Evolutionary conservation across 139 green algal genomes (phyloP).

Genomic region (Chlorella sp.): DNA sequence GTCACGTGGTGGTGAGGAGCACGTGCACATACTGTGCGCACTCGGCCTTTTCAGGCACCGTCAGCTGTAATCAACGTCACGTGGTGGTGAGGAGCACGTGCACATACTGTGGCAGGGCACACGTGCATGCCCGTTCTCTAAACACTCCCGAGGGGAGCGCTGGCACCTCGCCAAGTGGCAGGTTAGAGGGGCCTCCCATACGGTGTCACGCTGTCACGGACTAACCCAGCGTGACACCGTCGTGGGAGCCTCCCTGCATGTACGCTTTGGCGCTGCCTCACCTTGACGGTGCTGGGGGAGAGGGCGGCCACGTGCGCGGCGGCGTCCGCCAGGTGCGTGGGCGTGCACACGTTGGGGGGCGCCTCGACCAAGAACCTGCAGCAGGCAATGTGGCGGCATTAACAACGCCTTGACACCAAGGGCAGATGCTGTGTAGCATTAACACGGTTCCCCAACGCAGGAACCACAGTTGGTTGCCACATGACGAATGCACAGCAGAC

Average conservation of each 20-base stretch:
- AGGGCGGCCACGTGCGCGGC: slow-evolving; percentile 54
- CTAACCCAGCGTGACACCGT: too few species aligned
- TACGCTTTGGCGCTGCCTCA: too few species aligned
- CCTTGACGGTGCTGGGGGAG: background rate
- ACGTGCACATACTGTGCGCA: slow-evolving; percentile 40
- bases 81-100: background rate
- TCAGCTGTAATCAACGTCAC: background rate
- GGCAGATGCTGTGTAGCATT: too few species aligned
- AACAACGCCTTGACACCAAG: too few species aligned
- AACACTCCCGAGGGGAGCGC: too few species aligned
- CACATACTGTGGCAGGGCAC: background rate
- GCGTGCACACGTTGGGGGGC: slow-evolving; percentile 92
- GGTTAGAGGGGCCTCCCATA: background rate
- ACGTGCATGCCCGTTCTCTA: background rate
- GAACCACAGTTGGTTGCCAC: too few species aligned
- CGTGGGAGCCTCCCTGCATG: too few species aligned
- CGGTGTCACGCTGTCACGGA: background rate
- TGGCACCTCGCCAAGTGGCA: too few species aligned
- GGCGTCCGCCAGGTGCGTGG: slow-evolving; percentile 70
- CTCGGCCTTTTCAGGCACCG: slow-evolving; percentile 82
- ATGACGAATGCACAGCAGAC: background rate
- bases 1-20: background rate
- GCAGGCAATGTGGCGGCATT: background rate
- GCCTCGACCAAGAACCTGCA: slow-evolving; percentile 88
- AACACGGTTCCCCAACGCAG: too few species aligned